A percentile compares a stretch with the other conserved stretches of the same genome.
phyloP scores from a whole-genome alignment of 331 rosid genomes.

The Quercus tomentella region DNA sequence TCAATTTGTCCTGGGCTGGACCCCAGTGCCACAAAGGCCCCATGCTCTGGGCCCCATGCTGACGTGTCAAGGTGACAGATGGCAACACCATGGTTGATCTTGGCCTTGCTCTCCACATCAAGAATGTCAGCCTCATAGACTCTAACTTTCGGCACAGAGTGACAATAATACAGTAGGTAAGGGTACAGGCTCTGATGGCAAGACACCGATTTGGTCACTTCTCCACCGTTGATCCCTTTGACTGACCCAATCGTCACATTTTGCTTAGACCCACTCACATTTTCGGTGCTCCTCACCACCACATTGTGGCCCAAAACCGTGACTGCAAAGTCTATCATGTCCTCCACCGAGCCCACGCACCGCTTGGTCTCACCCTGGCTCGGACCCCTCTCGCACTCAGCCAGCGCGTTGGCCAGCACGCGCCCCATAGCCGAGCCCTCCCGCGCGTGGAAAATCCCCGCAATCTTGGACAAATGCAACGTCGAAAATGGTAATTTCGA shows the following conservation, averaged over 20 bases:
- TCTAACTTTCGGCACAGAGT: constrained; percentile 73
- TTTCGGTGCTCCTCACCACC: constrained; percentile 38
- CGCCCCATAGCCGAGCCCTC: constrained; percentile 39
- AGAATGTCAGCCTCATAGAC: constrained; percentile 69
- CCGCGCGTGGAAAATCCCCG: constrained; percentile 39
- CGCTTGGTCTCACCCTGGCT: constrained; percentile 68
- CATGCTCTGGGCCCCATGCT: constrained; percentile 68
- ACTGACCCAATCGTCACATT: constrained; percentile 62
- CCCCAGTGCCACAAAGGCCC: constrained; percentile 73
- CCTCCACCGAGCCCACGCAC: constrained; percentile 75
- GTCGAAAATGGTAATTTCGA: constrained; percentile 62
- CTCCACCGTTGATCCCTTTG: constrained; percentile 52
- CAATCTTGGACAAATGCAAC: constrained; percentile 13
- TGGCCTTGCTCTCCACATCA: constrained; percentile 27
- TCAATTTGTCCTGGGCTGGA: constrained; percentile 77
- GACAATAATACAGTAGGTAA: constrained; percentile 78
- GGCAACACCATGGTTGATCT: constrained; percentile 76
- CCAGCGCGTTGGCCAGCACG: constrained; percentile 34
- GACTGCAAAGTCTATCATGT: constrained; percentile 64
- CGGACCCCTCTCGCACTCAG: constrained; percentile 66
- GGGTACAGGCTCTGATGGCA: constrained; percentile 93
- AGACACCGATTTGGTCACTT: constrained; percentile 63
- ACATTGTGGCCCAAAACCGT: constrained; percentile 46
- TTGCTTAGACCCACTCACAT: constrained; percentile 44
- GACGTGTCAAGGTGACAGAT: constrained; percentile 92